Conservation (phyloP, 2,329 filamentous ascomycete genomes). For the Nigrospora osmanthi region DNA sequence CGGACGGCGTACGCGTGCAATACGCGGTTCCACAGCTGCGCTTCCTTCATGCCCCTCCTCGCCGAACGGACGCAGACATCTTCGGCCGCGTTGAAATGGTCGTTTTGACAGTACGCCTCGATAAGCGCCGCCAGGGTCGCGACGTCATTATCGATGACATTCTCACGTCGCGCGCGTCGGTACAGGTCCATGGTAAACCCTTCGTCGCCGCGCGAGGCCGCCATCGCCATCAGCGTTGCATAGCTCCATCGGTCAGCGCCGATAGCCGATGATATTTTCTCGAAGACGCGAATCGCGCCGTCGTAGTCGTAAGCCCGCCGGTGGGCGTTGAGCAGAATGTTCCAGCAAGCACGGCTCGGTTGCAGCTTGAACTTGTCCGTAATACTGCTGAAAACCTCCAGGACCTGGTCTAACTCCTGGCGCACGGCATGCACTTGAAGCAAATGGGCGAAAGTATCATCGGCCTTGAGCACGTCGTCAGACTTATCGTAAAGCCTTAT, state of each 20-base stretch:
- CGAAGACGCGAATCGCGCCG: conserved; percentile 58
- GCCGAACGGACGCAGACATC: conserved; percentile 50
- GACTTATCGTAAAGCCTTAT: conserved; percentile 18
- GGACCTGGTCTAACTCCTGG: conserved; percentile 54
- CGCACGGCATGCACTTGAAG: conserved; percentile 65
- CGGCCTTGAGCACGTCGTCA: conserved; percentile 21
- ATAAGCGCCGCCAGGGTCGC: conserved; percentile 60
- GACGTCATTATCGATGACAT: conserved; percentile 37
- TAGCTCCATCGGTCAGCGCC: conserved; percentile 58
- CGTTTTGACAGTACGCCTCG: conserved; percentile 56
- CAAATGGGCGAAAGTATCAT: conserved; percentile 44
- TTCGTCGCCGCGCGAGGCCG: conserved; percentile 64
- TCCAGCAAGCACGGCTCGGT: conserved; percentile 61
- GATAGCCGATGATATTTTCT: conserved; percentile 42
- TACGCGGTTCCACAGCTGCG: conserved; percentile 71
- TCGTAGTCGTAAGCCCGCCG: conserved; percentile 57
- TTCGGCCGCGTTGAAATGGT: conserved; percentile 46
- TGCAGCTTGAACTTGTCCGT: conserved; percentile 41
- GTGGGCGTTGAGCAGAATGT: conserved; percentile 68
- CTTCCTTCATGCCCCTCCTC: conserved; percentile 39
- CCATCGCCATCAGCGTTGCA: conserved; percentile 65
- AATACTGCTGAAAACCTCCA: conserved; percentile 57
- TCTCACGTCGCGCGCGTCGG: conserved; percentile 47
- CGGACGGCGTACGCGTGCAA: conserved; percentile 61
- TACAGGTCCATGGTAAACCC: conserved; percentile 60